Percentiles rank a stretch among this genome's conserved stretches.
Evolutionary conservation across 768 basidiomycete genomes (phyloP).

Genomic region (Lanmaoa rubissima): DNA sequence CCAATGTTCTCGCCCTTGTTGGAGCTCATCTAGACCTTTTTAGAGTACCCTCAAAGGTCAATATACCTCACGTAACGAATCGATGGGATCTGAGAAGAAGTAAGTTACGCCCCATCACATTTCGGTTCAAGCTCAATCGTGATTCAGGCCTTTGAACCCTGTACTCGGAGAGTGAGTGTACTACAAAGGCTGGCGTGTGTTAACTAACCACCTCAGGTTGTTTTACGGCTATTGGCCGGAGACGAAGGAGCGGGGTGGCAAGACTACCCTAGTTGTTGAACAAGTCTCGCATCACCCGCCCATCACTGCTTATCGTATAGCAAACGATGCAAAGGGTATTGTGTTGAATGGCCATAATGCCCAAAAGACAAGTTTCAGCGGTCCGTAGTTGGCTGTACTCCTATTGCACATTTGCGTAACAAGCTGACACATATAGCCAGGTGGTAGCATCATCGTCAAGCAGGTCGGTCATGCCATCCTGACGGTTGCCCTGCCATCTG

Average conservation of each 20-base stretch:
- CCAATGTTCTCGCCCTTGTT: background rate
- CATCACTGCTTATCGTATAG: constrained; percentile 83
- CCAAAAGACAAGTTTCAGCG: constrained; percentile 92
- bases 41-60: constrained; percentile 93
- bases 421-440: constrained; percentile 31
- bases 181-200: background rate
- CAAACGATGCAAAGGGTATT: constrained; percentile 76
- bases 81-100: constrained; percentile 98
- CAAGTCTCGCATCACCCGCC: constrained; percentile 97
- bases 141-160: constrained; percentile 84
- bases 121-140: constrained; percentile 12
- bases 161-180: constrained; percentile 82
- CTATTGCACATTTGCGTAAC: background rate
- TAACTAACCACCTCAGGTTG: constrained; percentile 42
- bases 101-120: constrained; percentile 33
- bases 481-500: constrained; percentile 58
- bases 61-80: constrained; percentile 92
- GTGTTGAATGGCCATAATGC: constrained; percentile 84
- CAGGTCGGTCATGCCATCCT: constrained; percentile 94
- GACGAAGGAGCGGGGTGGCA: constrained; percentile 59
- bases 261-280: constrained; percentile 82
- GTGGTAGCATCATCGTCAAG: constrained; percentile 79
- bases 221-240: constrained; percentile 93
- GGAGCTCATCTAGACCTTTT: constrained; percentile 3
- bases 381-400: constrained; percentile 34